phyloP scores from a whole-genome alignment of 768 basidiomycete genomes.

The Pulveroboletus sp. region DNA sequence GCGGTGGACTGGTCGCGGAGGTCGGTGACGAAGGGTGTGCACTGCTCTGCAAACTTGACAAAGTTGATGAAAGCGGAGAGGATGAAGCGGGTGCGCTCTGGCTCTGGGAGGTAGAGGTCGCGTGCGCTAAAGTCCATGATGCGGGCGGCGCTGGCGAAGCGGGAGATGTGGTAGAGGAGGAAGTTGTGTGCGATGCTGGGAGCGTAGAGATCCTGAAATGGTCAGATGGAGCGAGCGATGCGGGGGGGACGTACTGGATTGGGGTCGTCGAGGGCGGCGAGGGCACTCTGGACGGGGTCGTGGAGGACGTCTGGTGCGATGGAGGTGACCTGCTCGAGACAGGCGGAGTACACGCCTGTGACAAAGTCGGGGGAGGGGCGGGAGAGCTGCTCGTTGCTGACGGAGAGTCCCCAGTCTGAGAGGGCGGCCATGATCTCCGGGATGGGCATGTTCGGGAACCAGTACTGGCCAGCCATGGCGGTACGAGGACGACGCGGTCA shows the following conservation, averaged over 20 bases:
- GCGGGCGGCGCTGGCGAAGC: conserved; percentile 69
- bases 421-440: conserved; percentile 64
- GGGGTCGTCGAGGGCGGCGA: conserved; percentile 47
- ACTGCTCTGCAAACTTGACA: conserved; percentile 83
- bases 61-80: conserved; percentile 93
- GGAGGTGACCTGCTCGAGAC: conserved; percentile 67
- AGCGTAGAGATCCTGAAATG: conserved; percentile 58
- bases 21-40: conserved; percentile 55
- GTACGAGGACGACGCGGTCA: conserved; percentile 28
- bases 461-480: conserved; percentile 37
- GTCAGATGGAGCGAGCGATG: not conserved
- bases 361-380: conserved; percentile 71
- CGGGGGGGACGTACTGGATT: conserved; percentile 45
- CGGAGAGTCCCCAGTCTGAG: conserved; percentile 62
- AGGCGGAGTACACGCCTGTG: conserved; percentile 61
- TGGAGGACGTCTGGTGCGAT: conserved; percentile 56
- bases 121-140: conserved; percentile 73
- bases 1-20: conserved; percentile 57
- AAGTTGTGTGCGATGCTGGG: conserved; percentile 58
- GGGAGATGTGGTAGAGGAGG: conserved; percentile 68
- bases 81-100: conserved; percentile 66
- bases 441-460: conserved; percentile 64
- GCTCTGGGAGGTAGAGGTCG: conserved; percentile 71
- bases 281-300: conserved; percentile 52
- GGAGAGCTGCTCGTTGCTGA: conserved; percentile 63